These are phyloP conservation scores for Wallacemonas sp. DNA, from an alignment of 208 protist genomes.

Conservation along the genomic window DNA sequence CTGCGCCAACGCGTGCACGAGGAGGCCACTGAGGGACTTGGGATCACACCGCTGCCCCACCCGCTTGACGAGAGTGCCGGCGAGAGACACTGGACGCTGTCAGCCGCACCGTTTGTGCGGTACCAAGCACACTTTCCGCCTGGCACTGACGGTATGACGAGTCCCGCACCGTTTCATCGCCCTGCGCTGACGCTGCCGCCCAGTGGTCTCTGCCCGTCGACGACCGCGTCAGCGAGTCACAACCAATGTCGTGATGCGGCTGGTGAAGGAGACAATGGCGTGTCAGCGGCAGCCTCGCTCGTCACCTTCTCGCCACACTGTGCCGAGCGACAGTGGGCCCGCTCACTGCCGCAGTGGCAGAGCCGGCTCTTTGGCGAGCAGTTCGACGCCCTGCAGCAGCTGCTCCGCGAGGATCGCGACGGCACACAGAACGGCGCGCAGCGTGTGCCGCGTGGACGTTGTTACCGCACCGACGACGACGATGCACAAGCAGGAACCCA, in stretches of 20 bases:
- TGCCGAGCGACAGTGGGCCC: constrained; percentile 14
- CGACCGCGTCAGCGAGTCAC: no score
- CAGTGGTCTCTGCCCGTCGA: background rate
- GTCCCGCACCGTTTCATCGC: constrained; percentile 9
- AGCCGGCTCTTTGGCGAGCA: constrained; percentile 20
- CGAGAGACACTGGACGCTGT: constrained; percentile 28
- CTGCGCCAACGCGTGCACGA: background rate
- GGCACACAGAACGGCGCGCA: background rate
- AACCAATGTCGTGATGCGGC: no score
- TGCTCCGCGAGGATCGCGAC: background rate
- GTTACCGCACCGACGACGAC: background rate
- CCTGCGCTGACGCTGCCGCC: background rate
- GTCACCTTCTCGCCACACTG: constrained; percentile 7
- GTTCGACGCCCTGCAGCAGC: constrained; percentile 1
- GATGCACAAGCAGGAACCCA: no score
- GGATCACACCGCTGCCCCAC: background rate
- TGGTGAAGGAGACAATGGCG: no score
- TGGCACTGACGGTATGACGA: constrained; percentile 39
- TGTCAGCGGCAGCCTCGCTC: background rate
- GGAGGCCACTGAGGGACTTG: background rate
- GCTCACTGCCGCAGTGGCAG: constrained; percentile 36
- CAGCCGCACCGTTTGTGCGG: constrained; percentile 33
- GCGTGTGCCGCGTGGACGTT: background rate
- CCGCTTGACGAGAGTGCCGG: background rate
- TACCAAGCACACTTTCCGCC: constrained; percentile 60